These are phyloP conservation scores for Tuber magnatum DNA, from an alignment of 495 filamentous ascomycete species.

Conservation along the genomic window DNA sequence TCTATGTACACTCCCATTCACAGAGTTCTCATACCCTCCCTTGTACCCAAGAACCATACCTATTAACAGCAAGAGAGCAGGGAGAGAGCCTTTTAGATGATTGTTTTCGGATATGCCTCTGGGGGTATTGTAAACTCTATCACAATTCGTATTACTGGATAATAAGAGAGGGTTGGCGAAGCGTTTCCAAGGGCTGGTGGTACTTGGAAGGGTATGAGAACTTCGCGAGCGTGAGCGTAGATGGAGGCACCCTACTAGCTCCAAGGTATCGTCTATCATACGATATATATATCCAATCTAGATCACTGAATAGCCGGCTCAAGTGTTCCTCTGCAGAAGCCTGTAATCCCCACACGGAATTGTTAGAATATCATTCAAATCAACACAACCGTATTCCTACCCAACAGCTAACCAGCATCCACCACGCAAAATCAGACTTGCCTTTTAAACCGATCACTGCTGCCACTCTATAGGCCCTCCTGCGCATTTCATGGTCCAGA, in stretches of 20 bases:
- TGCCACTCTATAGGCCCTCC: not conserved
- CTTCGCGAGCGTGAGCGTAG: no score
- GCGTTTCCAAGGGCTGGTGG: no score
- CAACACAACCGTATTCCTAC: not conserved
- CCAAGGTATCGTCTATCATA: not conserved
- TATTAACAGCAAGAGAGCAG: no score
- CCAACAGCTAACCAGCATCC: not conserved
- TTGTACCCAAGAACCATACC: no score
- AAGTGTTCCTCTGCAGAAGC: not conserved
- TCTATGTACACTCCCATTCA: no score
- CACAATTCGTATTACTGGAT: no score
- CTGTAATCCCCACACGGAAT: not conserved
- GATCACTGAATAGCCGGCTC: not conserved
- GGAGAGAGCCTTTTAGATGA: no score
- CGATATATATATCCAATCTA: not conserved
- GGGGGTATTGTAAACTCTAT: no score
- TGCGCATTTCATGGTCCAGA: not conserved
- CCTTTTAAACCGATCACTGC: slow-evolving; percentile 3
- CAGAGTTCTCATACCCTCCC: no score
- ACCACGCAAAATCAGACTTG: slow-evolving; percentile 1
- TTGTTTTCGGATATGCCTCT: no score
- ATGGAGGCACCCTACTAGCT: not conserved
- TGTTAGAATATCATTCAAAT: not conserved
- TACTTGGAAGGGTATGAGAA: no score
- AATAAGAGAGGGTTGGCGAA: no score